Percentiles rank a stretch among this genome's conserved stretches.
Evolutionary conservation across 1,284 basidiomycete genomes (phyloP).

Genomic region (Kalmanozyma brasiliensis): DNA sequence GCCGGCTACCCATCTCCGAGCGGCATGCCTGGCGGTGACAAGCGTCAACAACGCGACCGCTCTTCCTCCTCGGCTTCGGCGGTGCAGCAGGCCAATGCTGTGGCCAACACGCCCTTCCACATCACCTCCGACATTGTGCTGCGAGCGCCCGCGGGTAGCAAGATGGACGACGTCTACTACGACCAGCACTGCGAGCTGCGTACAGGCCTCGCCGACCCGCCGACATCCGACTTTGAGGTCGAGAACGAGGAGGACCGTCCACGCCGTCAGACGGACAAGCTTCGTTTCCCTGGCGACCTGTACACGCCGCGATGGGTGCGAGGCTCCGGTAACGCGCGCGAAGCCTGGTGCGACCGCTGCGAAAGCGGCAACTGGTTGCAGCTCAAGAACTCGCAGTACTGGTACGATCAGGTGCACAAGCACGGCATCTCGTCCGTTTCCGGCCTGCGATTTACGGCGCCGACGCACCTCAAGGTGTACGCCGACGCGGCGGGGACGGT

Average conservation of each 20-base stretch:
- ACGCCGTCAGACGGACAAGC: slow-evolving; percentile 53
- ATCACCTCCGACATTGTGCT: slow-evolving; percentile 55
- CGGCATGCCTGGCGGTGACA: slow-evolving; percentile 26
- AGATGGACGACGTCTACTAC: slow-evolving; percentile 55
- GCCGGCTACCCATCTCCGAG: slow-evolving; percentile 31
- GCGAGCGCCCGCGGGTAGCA: slow-evolving; percentile 45
- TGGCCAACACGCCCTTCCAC: slow-evolving; percentile 49
- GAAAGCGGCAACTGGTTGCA: slow-evolving; percentile 57
- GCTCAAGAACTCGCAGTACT: slow-evolving; percentile 58
- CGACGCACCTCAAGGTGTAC: slow-evolving; percentile 50
- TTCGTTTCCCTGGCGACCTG: slow-evolving; percentile 53
- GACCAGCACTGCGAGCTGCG: slow-evolving; percentile 51
- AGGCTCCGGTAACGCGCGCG: slow-evolving; percentile 49
- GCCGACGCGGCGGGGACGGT: slow-evolving; percentile 50
- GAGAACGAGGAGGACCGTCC: slow-evolving; percentile 51
- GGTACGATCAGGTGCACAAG: slow-evolving; percentile 59
- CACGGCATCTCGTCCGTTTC: slow-evolving; percentile 57
- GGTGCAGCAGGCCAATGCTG: slow-evolving; percentile 36
- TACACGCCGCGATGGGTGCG: slow-evolving; percentile 59
- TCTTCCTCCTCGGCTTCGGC: slow-evolving; percentile 36
- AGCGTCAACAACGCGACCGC: slow-evolving; percentile 42
- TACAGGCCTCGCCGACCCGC: slow-evolving; percentile 43
- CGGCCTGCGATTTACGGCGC: slow-evolving; percentile 51
- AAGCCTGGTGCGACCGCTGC: slow-evolving; percentile 59
- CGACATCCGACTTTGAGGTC: slow-evolving; percentile 43